Percentiles rank a stretch among this genome's conserved stretches.
These are phyloP conservation scores for Ceriops zippeliana DNA, from an alignment of 345 rosid species.

Conservation along the genomic window DNA sequence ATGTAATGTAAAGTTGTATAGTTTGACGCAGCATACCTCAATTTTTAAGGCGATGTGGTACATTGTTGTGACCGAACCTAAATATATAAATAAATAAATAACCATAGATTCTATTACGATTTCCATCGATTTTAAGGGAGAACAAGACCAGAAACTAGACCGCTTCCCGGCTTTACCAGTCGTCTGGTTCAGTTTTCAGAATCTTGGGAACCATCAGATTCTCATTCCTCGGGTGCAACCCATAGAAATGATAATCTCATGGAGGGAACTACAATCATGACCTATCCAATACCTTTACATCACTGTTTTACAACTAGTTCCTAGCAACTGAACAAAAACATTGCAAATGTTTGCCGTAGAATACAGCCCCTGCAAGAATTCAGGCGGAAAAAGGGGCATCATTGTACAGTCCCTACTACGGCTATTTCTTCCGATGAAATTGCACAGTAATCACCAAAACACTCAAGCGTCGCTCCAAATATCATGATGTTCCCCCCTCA, in stretches of 20 bases:
- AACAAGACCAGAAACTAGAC: too few species aligned
- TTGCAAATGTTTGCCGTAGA: constrained; percentile 12
- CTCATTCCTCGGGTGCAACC: constrained; percentile 5
- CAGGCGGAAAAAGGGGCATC: constrained; percentile 23
- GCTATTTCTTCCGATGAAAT: constrained; percentile 6
- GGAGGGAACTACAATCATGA: constrained; percentile 24
- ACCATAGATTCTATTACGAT: too few species aligned
- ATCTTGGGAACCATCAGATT: too few species aligned
- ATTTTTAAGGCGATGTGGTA: too few species aligned
- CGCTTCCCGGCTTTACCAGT: too few species aligned
- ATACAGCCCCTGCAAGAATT: constrained; percentile 27
- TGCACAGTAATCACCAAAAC: neutral
- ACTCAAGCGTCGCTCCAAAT: constrained; percentile 65
- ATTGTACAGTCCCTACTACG: constrained; percentile 16
- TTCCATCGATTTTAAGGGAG: too few species aligned
- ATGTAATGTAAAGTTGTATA: too few species aligned
- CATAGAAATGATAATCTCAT: constrained; percentile 15
- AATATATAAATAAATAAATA: too few species aligned
- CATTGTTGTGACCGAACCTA: too few species aligned
- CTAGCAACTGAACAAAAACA: constrained; percentile 24
- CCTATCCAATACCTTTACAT: constrained; percentile 12
- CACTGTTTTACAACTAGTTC: constrained; percentile 17
- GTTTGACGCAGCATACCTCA: too few species aligned
- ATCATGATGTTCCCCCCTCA: constrained; percentile 73
- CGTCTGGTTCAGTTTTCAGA: too few species aligned